phyloP scores from a whole-genome alignment of 768 basidiomycete species.

The Mycena olivaceomarginata region DNA sequence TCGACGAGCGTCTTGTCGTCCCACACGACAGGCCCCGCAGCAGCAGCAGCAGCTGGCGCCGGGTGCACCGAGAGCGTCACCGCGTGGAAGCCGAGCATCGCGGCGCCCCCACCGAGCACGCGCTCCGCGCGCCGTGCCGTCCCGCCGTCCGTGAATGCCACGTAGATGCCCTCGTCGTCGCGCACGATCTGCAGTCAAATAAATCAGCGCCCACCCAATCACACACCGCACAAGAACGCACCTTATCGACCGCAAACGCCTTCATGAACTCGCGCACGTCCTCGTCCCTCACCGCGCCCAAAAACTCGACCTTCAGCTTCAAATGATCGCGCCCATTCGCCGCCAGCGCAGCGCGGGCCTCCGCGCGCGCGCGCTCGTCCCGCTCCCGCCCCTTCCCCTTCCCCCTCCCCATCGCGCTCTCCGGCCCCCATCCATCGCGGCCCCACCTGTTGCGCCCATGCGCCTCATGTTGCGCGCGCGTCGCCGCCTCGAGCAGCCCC shows the following conservation, averaged over 20 bases:
- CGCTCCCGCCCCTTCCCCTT: constrained; percentile 43
- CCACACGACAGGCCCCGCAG: constrained; percentile 69
- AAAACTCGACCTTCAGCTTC: constrained; percentile 69
- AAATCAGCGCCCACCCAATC: constrained; percentile 11
- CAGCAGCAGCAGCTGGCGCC: constrained; percentile 58
- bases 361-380: constrained; percentile 53
- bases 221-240: constrained; percentile 58
- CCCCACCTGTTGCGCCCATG: constrained; percentile 44
- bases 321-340: constrained; percentile 83
- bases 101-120: constrained; percentile 70
- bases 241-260: constrained; percentile 79
- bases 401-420: constrained; percentile 29
- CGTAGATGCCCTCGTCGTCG: constrained; percentile 85
- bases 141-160: constrained; percentile 82
- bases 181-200: constrained; percentile 73
- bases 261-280: constrained; percentile 83
- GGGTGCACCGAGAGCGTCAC: constrained; percentile 73
- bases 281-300: constrained; percentile 75
- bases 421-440: constrained; percentile 29
- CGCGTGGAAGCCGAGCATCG: constrained; percentile 73
- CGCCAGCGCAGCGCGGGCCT: constrained; percentile 70
- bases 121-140: constrained; percentile 81
- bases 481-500: constrained; percentile 75
- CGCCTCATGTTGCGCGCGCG: constrained; percentile 44
- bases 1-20: constrained; percentile 71